Percentiles rank a stretch among this genome's conserved stretches.
These are phyloP conservation scores for Arthrobotrys entomopaga DNA, from an alignment of 2,329 filamentous ascomycete species.

Conservation along the genomic window DNA sequence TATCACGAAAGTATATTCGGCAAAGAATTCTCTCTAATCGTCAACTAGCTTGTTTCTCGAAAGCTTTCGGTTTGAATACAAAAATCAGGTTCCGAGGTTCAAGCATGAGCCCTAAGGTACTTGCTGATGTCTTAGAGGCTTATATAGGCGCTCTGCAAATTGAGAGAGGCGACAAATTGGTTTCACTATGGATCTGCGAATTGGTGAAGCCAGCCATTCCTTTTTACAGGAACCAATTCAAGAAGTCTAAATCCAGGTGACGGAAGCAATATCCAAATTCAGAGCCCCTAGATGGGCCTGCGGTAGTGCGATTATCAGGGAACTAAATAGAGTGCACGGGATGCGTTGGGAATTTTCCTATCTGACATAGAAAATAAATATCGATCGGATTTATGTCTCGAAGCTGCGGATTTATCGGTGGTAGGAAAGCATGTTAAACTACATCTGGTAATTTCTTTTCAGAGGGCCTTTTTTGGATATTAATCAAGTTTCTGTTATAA, in stretches of 20 bases:
- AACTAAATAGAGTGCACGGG: no score
- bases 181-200: not conserved
- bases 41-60: conserved; percentile 9
- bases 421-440: no score
- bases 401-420: no score
- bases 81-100: not conserved
- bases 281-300: no score
- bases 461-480: no score
- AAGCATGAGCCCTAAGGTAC: not conserved
- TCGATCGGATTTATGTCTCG: no score
- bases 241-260: not conserved
- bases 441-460: no score
- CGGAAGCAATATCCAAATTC: no score
- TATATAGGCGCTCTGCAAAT: conserved; percentile 20
- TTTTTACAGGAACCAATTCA: conserved; percentile 16
- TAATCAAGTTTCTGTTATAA: not conserved
- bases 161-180: not conserved
- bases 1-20: conserved; percentile 2
- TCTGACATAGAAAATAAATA: no score
- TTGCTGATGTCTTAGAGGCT: conserved; percentile 17
- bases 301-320: no score
- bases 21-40: conserved; percentile 8
- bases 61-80: not conserved
- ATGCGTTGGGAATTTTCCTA: no score
- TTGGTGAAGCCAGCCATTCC: conserved; percentile 23